phyloP scores from a whole-genome alignment of 345 rosid species.

The Melaleuca alternifolia region DNA sequence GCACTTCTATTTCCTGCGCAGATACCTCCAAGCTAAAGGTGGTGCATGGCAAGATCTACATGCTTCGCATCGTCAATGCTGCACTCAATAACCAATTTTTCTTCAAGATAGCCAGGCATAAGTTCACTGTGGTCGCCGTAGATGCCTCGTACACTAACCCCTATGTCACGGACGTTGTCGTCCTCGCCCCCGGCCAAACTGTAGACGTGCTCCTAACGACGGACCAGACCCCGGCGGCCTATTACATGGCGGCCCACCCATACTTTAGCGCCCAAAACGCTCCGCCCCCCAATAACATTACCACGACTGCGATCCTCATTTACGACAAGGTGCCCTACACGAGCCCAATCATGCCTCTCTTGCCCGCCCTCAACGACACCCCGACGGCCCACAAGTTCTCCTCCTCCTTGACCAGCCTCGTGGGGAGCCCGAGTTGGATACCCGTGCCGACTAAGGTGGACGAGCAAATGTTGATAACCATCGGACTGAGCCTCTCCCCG shows the following conservation, averaged over 20 bases:
- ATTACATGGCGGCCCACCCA: constrained; percentile 6
- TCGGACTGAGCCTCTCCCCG: constrained; percentile 32
- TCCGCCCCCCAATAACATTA: background rate
- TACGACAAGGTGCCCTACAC: background rate
- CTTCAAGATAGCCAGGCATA: constrained; percentile 9
- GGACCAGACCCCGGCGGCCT: background rate
- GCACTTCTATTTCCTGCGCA: background rate
- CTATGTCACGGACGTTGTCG: background rate
- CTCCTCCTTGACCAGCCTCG: constrained; percentile 35
- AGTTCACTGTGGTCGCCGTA: constrained; percentile 3
- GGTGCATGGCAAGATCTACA: background rate
- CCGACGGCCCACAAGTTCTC: constrained; percentile 56
- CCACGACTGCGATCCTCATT: constrained; percentile 5
- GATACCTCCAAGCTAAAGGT: background rate
- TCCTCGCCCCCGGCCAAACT: constrained; percentile 10
- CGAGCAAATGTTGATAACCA: constrained; percentile 54
- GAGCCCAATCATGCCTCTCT: constrained; percentile 42
- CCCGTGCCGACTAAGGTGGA: constrained; percentile 65
- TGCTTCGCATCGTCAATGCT: constrained; percentile 9
- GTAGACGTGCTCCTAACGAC: constrained; percentile 11
- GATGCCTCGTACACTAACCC: constrained; percentile 18
- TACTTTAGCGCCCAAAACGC: constrained; percentile 2
- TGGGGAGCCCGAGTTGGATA: constrained; percentile 35
- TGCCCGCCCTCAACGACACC: constrained; percentile 56
- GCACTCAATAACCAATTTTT: constrained; percentile 3